Percentiles rank a stretch among this genome's conserved stretches.
Evolutionary conservation across 2,329 filamentous ascomycete species (phyloP).

Genomic region (Orbilia javanica): DNA sequence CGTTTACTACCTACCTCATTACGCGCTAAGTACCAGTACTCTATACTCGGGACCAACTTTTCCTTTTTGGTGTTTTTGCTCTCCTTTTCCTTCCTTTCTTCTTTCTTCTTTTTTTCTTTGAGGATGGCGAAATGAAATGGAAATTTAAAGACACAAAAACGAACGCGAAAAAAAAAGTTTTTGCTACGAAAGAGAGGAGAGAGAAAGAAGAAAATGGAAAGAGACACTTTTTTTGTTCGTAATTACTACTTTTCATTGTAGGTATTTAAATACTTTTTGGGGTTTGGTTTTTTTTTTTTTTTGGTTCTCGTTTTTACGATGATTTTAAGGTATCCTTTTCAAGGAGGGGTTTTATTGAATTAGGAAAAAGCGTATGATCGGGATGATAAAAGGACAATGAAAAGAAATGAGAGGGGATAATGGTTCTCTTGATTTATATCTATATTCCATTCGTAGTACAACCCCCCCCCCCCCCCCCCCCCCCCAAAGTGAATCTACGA

Average conservation of each 20-base stretch:
- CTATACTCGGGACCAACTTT: background rate
- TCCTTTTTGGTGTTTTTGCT: background rate
- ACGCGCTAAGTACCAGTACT: too few species aligned
- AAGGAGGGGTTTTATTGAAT: background rate
- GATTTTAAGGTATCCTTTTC: too few species aligned
- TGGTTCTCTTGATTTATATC: background rate
- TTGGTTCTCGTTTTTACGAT: background rate
- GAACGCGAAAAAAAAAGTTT: background rate
- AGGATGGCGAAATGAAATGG: background rate
- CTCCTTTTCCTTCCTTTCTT: background rate
- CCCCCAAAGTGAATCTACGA: too few species aligned
- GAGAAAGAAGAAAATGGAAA: background rate
- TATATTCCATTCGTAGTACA: background rate
- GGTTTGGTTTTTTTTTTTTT: background rate
- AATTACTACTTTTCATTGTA: constrained; percentile 19
- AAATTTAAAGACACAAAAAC: constrained; percentile 11
- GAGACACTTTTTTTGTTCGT: too few species aligned
- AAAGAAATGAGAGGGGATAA: background rate
- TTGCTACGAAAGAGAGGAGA: background rate
- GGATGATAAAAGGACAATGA: background rate
- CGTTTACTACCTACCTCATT: background rate
- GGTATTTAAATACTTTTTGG: constrained; percentile 18
- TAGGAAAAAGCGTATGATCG: background rate
- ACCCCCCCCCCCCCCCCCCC: too few species aligned
- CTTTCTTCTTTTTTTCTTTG: background rate